Base-by-base conservation (phyloP, 805 yeast genomes). In the Wickerhamiella sergipiensis region DNA sequence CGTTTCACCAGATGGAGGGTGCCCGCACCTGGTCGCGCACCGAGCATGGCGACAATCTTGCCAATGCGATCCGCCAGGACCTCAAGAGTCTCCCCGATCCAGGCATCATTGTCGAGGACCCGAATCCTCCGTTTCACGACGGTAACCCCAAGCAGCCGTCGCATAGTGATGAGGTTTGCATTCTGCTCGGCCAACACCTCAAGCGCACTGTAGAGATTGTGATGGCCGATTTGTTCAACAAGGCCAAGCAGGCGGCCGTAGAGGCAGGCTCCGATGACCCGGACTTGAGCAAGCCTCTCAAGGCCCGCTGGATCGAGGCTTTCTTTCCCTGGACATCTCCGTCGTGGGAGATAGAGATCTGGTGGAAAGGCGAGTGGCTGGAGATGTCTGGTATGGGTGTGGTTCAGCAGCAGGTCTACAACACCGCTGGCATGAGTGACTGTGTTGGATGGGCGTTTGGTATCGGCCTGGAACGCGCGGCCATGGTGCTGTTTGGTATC, bases 261-360 rank as follows among this genome's bases (percentile, higher is more conserved):
- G 59, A 71, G 19, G 79, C 83, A 0, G 88, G 88, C 0, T 71
- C 78, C 1, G 67, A 71, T 1, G 79, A 76, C 50, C 79, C 75
- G 5, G 82, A 80, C 57, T 65, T 81, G 55, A 74, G 79, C 53
- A 83, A 81, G 58, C 95, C 95, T 6, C 72, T 92, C 54, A 81
- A 78, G 61, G 85, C 89, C 18, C 75, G 97, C 58, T 92, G 98
- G 98, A 83, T 88, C 33, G 94, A 86, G 61, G 95, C 92, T 0
- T 86, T 81, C 61, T 92, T 92, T 71, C 98, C 98, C 3, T 92
- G 97, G 97, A 92, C 98, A 2, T 80, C 95, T 1, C 98, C 98
- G 3, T 85, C 95, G 43, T 92, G 95, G 94, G 97, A 92, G 62
- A 87, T 94, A 58, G 98, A 92, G 67, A 95, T 92, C 4, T 88